These are phyloP conservation scores for Schoenoplectus triqueter DNA, from an alignment of 202 grass and related monocot species.

Conservation along the genomic window DNA sequence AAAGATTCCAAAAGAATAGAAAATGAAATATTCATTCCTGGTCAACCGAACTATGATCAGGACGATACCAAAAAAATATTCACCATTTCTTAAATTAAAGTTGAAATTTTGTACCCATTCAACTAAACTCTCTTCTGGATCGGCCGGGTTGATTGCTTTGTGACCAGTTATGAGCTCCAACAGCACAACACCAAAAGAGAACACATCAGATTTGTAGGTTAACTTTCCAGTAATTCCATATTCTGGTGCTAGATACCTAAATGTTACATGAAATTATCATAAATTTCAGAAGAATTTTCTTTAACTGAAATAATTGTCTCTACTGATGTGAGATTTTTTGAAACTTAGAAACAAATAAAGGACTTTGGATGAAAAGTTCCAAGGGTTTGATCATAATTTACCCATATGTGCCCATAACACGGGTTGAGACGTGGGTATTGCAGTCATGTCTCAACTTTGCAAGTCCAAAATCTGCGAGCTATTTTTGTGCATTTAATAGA, in stretches of 20 bases:
- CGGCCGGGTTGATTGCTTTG: slow-evolving; percentile 68
- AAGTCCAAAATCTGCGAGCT: slow-evolving; percentile 88
- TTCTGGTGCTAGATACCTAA: slow-evolving; percentile 83
- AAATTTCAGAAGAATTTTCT: slow-evolving; percentile 22
- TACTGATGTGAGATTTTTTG: neutral
- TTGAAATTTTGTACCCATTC: slow-evolving; percentile 59
- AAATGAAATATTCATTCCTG: neutral
- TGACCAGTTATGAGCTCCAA: slow-evolving; percentile 85
- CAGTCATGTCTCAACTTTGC: slow-evolving; percentile 74
- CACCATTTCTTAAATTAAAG: neutral
- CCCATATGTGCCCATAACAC: slow-evolving; percentile 88
- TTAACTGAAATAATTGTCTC: neutral
- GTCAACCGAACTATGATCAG: neutral
- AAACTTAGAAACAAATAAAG: neutral
- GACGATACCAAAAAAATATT: neutral
- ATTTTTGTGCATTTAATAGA: slow-evolving; percentile 4
- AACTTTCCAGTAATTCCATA: slow-evolving; percentile 85
- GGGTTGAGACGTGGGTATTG: slow-evolving; percentile 73
- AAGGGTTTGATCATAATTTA: slow-evolving; percentile 38
- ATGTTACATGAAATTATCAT: neutral
- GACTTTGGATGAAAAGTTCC: neutral
- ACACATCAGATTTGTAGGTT: slow-evolving; percentile 82
- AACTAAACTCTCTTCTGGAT: slow-evolving; percentile 79
- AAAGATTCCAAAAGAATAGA: neutral
- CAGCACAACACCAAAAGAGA: slow-evolving; percentile 92